Base-by-base conservation (phyloP, 768 basidiomycete genomes). In the Tricholoma saponaceum region DNA sequence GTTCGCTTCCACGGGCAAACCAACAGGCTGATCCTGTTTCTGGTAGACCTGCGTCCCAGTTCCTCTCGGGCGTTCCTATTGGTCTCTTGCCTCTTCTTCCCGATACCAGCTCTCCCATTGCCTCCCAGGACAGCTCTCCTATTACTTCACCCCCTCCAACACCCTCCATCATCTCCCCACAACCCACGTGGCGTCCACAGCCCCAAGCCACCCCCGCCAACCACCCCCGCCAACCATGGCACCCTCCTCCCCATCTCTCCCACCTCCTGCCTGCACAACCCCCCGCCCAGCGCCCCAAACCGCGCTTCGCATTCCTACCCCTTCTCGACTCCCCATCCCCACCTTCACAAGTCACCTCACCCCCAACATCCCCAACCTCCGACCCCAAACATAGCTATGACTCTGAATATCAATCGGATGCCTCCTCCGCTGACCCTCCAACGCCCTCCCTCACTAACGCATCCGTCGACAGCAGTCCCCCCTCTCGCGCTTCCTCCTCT, bases 41-140 rank as follows among this genome's bases (percentile, higher is more conserved):
- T 0, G 78, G 76, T 39, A 72, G 68, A 33, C 75, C 69, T 12
- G 71, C 67, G 18, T 69, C 72, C 41, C 77, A 76, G 49, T 77
- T 74, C 60, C 75, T 81, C 47, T 73, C 77, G 30, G 73, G 75
- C 12, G 86, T 89, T 5, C 87, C 87, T 37, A 85, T 89, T 39
- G 78, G 79, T 3, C 76, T 89, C 0, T 65, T 89, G 2, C 87
- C 86, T 0, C 75, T 89, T 23, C 75, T 78, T 23, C 65, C 76
- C 7, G 68, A 72, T 23, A 35, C 64, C 13, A 52, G 62, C 33
- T 56, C 54, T 26, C 49, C 41, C 25, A 58, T 47, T 35, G 18
- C 56, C 30, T 25, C n/a, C n/a, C n/a, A n/a, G n/a, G n/a, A n/a
- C n/a, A n/a, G n/a, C n/a, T 51, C 32, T 20, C 47, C 23, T 46